phyloP scores from a whole-genome alignment of 2,329 filamentous ascomycete species.

The Cladosporium sp. region DNA sequence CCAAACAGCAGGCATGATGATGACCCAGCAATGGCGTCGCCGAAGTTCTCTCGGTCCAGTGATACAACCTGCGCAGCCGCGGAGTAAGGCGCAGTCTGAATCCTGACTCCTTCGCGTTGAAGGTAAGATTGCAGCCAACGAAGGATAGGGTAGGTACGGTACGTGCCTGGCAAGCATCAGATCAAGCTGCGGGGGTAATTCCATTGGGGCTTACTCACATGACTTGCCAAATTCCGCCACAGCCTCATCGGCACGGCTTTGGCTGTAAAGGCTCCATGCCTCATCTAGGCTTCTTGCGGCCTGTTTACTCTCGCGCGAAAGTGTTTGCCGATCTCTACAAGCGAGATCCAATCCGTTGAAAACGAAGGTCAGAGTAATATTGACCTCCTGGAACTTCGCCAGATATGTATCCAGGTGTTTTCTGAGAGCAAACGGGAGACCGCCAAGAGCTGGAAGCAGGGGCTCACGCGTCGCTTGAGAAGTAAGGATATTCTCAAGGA shows the following conservation, averaged over 20 bases:
- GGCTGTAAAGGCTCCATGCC: conserved; percentile 84
- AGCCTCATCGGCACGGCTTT: conserved; percentile 70
- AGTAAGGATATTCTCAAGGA: conserved; percentile 72
- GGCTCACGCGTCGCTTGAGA: conserved; percentile 70
- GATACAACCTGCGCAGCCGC: conserved; percentile 71
- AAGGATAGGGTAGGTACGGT: conserved; percentile 65
- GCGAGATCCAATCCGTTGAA: conserved; percentile 72
- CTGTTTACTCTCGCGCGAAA: conserved; percentile 21
- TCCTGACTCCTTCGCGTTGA: conserved; percentile 61
- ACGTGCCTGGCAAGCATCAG: conserved; percentile 52
- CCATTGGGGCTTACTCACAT: conserved; percentile 45
- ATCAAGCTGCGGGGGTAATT: background rate
- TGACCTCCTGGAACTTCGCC: conserved; percentile 59
- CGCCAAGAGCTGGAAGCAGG: conserved; percentile 81
- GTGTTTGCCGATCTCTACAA: conserved; percentile 22
- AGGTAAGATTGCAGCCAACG: conserved; percentile 71
- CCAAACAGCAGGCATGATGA: conserved; percentile 83
- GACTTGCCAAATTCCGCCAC: conserved; percentile 82
- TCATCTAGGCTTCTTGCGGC: conserved; percentile 32
- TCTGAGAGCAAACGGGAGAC: conserved; percentile 72
- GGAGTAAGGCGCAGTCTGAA: conserved; percentile 79
- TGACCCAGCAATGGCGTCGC: conserved; percentile 73
- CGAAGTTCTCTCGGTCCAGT: conserved; percentile 61
- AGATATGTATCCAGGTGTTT: conserved; percentile 69
- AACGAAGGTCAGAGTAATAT: conserved; percentile 74